Conservation (phyloP, 2,329 filamentous ascomycete genomes). For the Arthrobotrys conoides region DNA sequence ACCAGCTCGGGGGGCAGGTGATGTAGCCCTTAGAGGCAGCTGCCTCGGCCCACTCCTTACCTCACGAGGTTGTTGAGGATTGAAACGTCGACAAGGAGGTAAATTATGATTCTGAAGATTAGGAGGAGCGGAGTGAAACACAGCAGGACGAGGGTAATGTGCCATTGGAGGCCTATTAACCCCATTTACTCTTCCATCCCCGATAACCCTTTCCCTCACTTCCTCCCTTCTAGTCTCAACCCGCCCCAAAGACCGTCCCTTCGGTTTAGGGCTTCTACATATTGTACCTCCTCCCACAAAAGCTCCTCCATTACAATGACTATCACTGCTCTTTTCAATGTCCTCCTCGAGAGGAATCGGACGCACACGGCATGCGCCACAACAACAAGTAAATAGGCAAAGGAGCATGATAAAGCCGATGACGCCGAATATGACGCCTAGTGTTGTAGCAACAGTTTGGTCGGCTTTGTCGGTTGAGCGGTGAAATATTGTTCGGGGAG, state of each 20-base stretch:
- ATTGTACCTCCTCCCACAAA: background rate
- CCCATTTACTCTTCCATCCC: constrained; percentile 4
- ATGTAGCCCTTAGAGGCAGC: background rate
- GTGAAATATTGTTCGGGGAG: background rate
- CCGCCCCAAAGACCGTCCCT: background rate
- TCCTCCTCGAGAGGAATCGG: constrained; percentile 6
- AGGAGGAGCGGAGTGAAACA: background rate
- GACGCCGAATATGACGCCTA: constrained; percentile 61
- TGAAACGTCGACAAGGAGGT: background rate
- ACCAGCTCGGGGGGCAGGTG: constrained; percentile 2
- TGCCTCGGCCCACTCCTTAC: constrained; percentile 5
- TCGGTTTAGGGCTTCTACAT: constrained; percentile 10
- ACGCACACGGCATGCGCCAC: constrained; percentile 35
- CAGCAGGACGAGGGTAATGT: background rate
- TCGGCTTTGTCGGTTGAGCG: constrained; percentile 31
- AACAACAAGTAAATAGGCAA: constrained; percentile 55
- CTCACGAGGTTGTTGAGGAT: background rate
- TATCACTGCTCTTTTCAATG: constrained; percentile 23
- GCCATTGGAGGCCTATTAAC: constrained; percentile 17
- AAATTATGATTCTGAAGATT: background rate
- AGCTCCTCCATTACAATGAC: background rate
- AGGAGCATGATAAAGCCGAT: constrained; percentile 50
- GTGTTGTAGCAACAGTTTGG: constrained; percentile 48
- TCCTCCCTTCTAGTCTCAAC: constrained; percentile 35
- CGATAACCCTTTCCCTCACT: constrained; percentile 19